These are phyloP conservation scores for Tetratostichococcus sp. DNA, from an alignment of 139 green algal species.

Conservation along the genomic window DNA sequence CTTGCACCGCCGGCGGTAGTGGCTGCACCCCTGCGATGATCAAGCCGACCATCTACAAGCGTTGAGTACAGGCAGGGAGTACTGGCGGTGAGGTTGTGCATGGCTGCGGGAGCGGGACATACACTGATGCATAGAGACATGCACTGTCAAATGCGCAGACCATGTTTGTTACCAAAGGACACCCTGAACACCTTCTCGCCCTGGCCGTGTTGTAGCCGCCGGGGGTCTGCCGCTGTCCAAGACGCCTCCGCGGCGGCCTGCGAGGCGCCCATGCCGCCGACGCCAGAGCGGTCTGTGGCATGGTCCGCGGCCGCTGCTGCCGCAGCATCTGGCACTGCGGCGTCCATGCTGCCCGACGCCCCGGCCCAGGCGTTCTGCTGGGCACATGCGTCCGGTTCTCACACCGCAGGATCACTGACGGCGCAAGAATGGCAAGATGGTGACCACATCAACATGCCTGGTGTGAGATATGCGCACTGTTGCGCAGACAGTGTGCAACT, in stretches of 20 bases:
- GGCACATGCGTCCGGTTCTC: no score
- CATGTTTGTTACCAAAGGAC: no score
- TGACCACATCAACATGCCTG: no score
- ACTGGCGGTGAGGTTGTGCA: no score
- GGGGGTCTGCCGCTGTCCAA: background rate
- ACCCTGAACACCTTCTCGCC: background rate
- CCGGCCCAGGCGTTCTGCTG: background rate
- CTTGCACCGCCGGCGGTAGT: slow-evolving; percentile 75
- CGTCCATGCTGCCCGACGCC: background rate
- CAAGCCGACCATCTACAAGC: no score
- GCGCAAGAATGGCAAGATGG: no score
- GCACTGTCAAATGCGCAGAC: no score
- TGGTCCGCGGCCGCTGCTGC: background rate
- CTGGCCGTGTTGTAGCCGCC: slow-evolving; percentile 4
- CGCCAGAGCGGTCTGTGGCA: background rate
- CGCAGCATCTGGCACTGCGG: background rate
- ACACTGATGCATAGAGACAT: background rate
- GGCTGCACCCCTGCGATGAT: slow-evolving; percentile 54
- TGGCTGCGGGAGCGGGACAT: no score
- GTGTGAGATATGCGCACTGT: no score
- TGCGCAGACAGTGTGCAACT: no score
- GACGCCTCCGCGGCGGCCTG: background rate
- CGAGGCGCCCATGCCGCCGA: background rate
- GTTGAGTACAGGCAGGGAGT: background rate
- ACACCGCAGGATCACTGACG: no score